phyloP scores from a whole-genome alignment of 2,329 filamentous ascomycete species.

The Pseudodiploospora longispora region DNA sequence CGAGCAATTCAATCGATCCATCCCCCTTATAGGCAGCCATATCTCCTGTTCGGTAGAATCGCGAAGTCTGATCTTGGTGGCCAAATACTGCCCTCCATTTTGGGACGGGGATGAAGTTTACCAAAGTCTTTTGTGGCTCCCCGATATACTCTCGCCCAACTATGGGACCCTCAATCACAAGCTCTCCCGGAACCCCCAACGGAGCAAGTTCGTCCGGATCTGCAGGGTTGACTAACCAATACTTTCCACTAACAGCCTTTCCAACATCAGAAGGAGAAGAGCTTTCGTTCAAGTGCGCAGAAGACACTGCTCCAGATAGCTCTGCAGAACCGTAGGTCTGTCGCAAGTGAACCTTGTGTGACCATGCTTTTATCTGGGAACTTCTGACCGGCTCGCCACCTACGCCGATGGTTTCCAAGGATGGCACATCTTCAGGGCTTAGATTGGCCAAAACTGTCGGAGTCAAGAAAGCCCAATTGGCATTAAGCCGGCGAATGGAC shows the following conservation, averaged over 20 bases:
- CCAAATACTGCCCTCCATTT: background rate
- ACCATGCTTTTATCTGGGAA: background rate
- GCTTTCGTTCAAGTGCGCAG: background rate
- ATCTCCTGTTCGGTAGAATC: constrained; percentile 4
- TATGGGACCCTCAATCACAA: constrained; percentile 1
- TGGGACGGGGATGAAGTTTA: background rate
- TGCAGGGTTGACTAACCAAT: background rate
- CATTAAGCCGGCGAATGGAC: background rate
- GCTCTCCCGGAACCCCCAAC: constrained; percentile 1
- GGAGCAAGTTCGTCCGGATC: constrained; percentile 2
- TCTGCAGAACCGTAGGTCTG: constrained; percentile 3
- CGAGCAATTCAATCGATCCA: constrained; percentile 1
- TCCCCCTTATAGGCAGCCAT: background rate
- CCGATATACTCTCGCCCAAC: constrained; percentile 4
- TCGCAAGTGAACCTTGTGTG: background rate
- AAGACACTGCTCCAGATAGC: background rate
- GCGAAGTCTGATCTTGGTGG: background rate
- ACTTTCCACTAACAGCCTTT: background rate
- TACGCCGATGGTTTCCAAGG: background rate
- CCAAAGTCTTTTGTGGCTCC: background rate
- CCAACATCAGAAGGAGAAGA: background rate
- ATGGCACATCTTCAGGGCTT: constrained; percentile 2
- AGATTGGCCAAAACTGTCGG: constrained; percentile 2
- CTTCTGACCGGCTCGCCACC: constrained; percentile 1
- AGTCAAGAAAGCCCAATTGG: background rate